Evolutionary conservation across 2,329 filamentous ascomycete species (phyloP), one percentile per base, ranked within the genome.

Genomic region (Dactylellina parvicollis): DNA sequence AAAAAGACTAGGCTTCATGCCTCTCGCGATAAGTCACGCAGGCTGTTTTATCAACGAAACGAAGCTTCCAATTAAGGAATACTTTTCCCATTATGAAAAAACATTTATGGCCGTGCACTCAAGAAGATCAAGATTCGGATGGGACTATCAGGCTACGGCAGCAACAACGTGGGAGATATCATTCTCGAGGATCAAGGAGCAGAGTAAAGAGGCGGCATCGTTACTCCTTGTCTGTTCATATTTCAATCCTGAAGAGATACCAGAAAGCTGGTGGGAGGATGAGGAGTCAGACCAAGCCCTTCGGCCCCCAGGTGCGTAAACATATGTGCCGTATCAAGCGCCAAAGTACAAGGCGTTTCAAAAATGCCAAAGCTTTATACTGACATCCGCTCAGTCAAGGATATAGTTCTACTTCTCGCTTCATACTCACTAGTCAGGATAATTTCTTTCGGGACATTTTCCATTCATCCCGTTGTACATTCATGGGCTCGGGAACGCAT

Each of bases 221-320:
- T 52, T 77, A 7, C 50, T 77, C 16, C 40, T 75, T 8, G 36
- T 62, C 8, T 77, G 75, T 36, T 64, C 75, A 26, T 77, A 77
- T 24, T 57, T 77, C 34, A 64, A 64, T n/a, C 72, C 55, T 14
- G 54, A 75, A 2, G 61, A 75, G 32, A 77, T 77, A 24, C 18
- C 14, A 0, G 76, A 75, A n/a, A 52, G 65, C 14, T 40, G 76
- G 4, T 60, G 76, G 24, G 59, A 36, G 16, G 52, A 28, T 30
- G 65, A 60, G 24, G 12, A 32, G 26, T 22, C 7, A 8, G 22
- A 55, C 22, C 34, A 18, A 7, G 2, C n/a, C n/a, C n/a, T n/a
- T n/a, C n/a, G n/a, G n/a, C n/a, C 59, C 32, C 14, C 30, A 57
- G 42, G 14, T 10, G 38, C 5, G 10, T 20, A n/a, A n/a, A n/a